Percentiles rank a stretch among this genome's conserved stretches.
phyloP scores from a whole-genome alignment of 2,329 filamentous ascomycete species.

The Rhynchosporium agropyri region DNA sequence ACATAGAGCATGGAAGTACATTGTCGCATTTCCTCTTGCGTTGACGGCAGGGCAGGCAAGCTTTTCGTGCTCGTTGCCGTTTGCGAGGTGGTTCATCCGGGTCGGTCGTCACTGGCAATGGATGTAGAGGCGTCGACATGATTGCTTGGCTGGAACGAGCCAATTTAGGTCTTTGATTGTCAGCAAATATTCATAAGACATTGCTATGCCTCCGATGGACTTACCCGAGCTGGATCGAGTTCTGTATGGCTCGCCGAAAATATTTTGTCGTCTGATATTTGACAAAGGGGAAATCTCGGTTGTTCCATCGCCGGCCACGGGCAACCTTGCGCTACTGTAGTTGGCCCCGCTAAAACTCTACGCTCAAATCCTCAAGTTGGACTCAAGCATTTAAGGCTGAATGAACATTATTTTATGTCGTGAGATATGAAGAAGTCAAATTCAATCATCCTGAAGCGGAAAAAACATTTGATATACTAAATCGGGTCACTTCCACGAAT shows the following conservation, averaged over 20 bases:
- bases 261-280: not conserved
- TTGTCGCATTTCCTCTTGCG: conserved; percentile 38
- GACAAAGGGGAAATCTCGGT: conserved; percentile 8
- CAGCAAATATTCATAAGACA: too few species aligned
- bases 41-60: conserved; percentile 35
- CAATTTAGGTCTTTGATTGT: not conserved
- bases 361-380: not conserved
- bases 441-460: too few species aligned
- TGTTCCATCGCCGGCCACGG: conserved; percentile 4
- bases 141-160: not conserved
- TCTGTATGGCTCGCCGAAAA: not conserved
- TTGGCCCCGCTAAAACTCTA: conserved; percentile 8
- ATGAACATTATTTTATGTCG: too few species aligned
- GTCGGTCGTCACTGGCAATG: conserved; percentile 30
- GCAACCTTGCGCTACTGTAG: not conserved
- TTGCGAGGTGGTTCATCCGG: conserved; percentile 19
- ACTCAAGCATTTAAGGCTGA: not conserved
- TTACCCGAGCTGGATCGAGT: too few species aligned
- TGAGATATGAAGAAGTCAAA: too few species aligned
- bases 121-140: conserved; percentile 19
- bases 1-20: conserved; percentile 35
- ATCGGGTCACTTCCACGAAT: too few species aligned
- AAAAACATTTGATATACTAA: too few species aligned
- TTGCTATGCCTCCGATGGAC: too few species aligned
- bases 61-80: conserved; percentile 34